Percentiles rank a stretch among this genome's conserved stretches.
Conservation (phyloP, 2,329 filamentous ascomycete genomes). For the Penicillium sp. region DNA sequence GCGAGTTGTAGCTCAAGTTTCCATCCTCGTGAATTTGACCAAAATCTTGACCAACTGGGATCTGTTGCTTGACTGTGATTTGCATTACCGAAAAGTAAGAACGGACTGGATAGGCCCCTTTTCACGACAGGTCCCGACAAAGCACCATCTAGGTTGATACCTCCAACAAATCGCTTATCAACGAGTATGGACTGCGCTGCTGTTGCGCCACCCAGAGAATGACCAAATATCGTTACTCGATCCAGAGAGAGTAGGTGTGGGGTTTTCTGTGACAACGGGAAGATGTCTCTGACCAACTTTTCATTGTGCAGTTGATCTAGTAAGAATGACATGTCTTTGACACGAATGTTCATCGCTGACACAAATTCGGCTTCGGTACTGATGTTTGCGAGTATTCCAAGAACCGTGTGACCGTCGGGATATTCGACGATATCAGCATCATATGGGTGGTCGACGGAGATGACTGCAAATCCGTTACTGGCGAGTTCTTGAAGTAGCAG, state of each 20-base stretch:
- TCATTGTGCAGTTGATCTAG: slow-evolving; percentile 18
- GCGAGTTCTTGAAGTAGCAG: slow-evolving; percentile 35
- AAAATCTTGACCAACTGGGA: slow-evolving; percentile 16
- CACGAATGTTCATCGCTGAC: slow-evolving; percentile 12
- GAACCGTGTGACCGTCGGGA: slow-evolving; percentile 28
- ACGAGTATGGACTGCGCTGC: slow-evolving; percentile 18
- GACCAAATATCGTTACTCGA: slow-evolving; percentile 22
- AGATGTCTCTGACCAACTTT: slow-evolving; percentile 5
- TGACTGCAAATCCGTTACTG: slow-evolving; percentile 39
- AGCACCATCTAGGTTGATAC: slow-evolving; percentile 24
- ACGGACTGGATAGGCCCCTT: slow-evolving; percentile 12
- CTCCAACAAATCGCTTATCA: slow-evolving; percentile 23
- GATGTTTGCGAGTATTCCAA: slow-evolving; percentile 9
- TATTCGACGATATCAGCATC: slow-evolving; percentile 40
- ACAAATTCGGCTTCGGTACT: slow-evolving; percentile 10
- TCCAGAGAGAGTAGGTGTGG: slow-evolving; percentile 9
- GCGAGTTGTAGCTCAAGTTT: slow-evolving; percentile 20
- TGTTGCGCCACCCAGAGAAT: slow-evolving; percentile 29
- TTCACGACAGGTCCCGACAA: slow-evolving; percentile 20
- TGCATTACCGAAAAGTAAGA: slow-evolving; percentile 19
- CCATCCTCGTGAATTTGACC: slow-evolving; percentile 16
- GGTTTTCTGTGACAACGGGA: slow-evolving; percentile 1
- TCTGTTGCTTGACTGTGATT: slow-evolving; percentile 23
- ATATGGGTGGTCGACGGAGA: slow-evolving; percentile 43
- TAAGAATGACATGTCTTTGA: slow-evolving; percentile 19